Base-by-base conservation (phyloP, 2,329 filamentous ascomycete species). In the Emergomyces pasteurianus region DNA sequence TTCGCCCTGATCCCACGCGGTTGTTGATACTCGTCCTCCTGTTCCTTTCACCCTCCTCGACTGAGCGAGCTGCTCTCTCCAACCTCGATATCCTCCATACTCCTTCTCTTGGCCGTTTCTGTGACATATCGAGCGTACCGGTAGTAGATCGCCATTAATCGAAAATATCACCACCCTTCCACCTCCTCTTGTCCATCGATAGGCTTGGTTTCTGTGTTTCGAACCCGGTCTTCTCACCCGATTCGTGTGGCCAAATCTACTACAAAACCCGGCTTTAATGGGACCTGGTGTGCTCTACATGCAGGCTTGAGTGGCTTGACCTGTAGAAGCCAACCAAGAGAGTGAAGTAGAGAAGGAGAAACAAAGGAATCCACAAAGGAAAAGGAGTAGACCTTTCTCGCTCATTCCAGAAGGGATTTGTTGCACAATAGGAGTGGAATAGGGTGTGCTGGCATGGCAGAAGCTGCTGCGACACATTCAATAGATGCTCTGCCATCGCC, bases 401-500 rank as follows among this genome's bases (percentile, higher is more conserved):
- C 54, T 56, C 54, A 23, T 43, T 56, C 54, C 54, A 56, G 54
- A 56, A 56, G 38, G 6, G 36, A 23, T 43, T 43, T 28, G 54
- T 56, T 43, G 54, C 54, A 56, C 54, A 56, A 43, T 43, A 23
- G n/a, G 43, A 56, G 31, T 31, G 43, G 54, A 40, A 56, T 54
- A 59, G 34, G 50, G 31, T 36, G 57, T 64, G 65, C 63, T 66
- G 64, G 70, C 67, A 77, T 77, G 74, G 74, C 73, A 70, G 74
- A 73, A 61, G 69, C 73, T 62, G 74, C 74, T 62, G 73, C 69
- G 60, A 66, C 73, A 46, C 73, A 72, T 67, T 70, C 73, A 55
- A 65, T 71, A 66, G 74, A 76, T 71, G 68, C 71, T 66, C 68
- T 74, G 72, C 65, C 70, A 65, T 71, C 73, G 59, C 65, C 73